Conservation (phyloP, 345 rosid species). For the Lepidium sativum region DNA sequence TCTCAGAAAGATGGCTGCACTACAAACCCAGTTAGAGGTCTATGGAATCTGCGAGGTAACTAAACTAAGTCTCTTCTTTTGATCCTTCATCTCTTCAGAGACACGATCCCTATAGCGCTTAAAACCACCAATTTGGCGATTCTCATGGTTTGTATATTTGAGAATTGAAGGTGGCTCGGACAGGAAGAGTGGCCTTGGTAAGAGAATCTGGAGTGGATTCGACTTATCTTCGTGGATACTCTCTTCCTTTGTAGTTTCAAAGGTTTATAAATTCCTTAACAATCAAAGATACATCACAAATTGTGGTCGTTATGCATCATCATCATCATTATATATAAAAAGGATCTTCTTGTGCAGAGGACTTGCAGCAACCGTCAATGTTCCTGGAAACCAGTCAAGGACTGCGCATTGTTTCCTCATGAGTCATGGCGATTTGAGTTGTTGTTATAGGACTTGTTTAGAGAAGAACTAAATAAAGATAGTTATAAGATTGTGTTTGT, state of each 20-base stretch:
- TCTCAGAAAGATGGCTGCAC: constrained; percentile 54
- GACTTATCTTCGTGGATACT: constrained; percentile 49
- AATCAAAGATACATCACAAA: not conserved
- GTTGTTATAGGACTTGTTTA: constrained; percentile 3
- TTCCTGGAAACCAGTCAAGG: constrained; percentile 9
- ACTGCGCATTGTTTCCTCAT: not conserved
- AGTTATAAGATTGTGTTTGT: not conserved
- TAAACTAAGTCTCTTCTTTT: not conserved
- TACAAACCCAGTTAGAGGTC: constrained; percentile 48
- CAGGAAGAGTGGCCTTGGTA: constrained; percentile 65
- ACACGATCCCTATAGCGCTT: not conserved
- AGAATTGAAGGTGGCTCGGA: constrained; percentile 57
- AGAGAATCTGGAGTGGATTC: constrained; percentile 75
- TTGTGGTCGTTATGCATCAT: not conserved
- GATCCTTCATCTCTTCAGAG: not conserved
- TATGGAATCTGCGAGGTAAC: constrained; percentile 68
- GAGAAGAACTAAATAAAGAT: constrained; percentile 5
- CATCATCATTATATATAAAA: not conserved
- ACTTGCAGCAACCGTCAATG: constrained; percentile 15
- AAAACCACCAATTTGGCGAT: not conserved
- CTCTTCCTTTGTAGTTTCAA: constrained; percentile 42
- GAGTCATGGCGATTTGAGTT: not conserved
- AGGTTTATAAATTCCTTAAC: constrained; percentile 2
- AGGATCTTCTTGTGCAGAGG: constrained; percentile 16
- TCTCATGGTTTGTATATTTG: not conserved